Conservation (phyloP, 169 alveolate species). For the Sarcocystis neurona region DNA sequence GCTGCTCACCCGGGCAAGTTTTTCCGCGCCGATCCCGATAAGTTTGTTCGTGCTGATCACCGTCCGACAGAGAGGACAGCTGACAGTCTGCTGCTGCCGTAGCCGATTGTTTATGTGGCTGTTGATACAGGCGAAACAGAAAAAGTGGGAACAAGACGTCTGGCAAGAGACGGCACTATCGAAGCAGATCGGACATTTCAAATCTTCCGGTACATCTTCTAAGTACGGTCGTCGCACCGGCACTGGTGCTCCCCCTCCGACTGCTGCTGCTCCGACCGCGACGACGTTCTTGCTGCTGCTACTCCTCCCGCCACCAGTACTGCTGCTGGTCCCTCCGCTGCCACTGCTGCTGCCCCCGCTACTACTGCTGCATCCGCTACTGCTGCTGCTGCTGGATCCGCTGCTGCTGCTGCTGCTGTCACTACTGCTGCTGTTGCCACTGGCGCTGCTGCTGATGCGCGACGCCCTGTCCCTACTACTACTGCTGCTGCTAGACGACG, state of each 20-base stretch:
- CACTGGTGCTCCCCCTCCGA: no score
- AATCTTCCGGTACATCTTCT: conserved; percentile 66
- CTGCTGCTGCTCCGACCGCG: no score
- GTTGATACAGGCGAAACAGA: conserved; percentile 61
- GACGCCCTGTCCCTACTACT: no score
- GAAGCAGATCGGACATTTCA: conserved; percentile 66
- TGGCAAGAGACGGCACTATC: conserved; percentile 65
- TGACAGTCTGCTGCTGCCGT: conserved; percentile 52
- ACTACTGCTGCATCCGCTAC: conserved; percentile 20
- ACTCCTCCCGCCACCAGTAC: no score
- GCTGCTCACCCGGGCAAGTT: conserved; percentile 60
- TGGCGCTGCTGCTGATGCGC: conserved; percentile 2
- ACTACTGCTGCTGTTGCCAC: background rate
- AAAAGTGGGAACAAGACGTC: conserved; percentile 63
- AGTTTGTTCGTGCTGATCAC: conserved; percentile 40
- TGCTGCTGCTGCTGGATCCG: background rate
- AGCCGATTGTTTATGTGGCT: conserved; percentile 63
- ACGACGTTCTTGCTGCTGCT: no score
- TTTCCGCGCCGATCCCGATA: conserved; percentile 52
- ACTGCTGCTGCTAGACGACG: no score
- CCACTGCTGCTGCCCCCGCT: no score
- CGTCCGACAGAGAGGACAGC: conserved; percentile 65
- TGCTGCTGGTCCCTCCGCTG: no score
- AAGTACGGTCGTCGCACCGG: conserved; percentile 62
- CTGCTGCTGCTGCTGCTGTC: no score